Base-by-base conservation (phyloP, 176 grass and related monocot species). In the Cenchrus purpureus region DNA sequence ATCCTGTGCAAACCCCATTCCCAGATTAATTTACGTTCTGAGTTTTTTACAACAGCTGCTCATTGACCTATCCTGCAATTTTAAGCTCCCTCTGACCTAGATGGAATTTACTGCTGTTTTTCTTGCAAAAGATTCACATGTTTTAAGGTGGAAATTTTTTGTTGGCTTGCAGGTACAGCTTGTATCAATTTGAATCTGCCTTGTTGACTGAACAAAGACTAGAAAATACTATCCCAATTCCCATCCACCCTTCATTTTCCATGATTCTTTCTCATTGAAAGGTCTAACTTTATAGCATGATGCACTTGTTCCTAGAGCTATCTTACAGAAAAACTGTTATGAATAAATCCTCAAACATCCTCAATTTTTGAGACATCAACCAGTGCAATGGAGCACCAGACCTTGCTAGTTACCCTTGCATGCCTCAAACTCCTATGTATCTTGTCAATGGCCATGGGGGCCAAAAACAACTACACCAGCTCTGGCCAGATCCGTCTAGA, bases 401-500 rank as follows among this genome's bases (percentile, higher is more conserved):
- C 17, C 32, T 78, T 62, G 10, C 56, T 8, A 67, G 72, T 44
- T 22, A 60, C 64, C 65, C 29, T 90, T 49, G 20, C 12, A 50
- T 82, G 84, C 76, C 31, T 87, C 0, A 16, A 34, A 51, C 78
- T 81, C 71, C 31, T 80, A n/a, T 52, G 34, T 37, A 5, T 89
- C 12, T 46, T 71, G 17, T 71, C 60, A 13, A n/a, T 60, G 0
- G 54, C 65, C 4, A 45, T 59, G 42, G 70, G 62, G 44, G 77
- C 46, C 8, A 6, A 55, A 16, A 55, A 55, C 53, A 16, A 16
- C 55, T 14, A 6, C 55, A 57, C 10, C 7, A 17, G 6, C 4
- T 57, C 55, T 20, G 46, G 55, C 0, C 37, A 10, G 32, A 87
- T 96, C 28, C 78, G 87, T 12, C 70, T 92, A 17, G 62, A 82